Percentiles rank a stretch among this genome's conserved stretches.
Conservation (phyloP, 305 asterid genomes). For the Fraxinus sp. region DNA sequence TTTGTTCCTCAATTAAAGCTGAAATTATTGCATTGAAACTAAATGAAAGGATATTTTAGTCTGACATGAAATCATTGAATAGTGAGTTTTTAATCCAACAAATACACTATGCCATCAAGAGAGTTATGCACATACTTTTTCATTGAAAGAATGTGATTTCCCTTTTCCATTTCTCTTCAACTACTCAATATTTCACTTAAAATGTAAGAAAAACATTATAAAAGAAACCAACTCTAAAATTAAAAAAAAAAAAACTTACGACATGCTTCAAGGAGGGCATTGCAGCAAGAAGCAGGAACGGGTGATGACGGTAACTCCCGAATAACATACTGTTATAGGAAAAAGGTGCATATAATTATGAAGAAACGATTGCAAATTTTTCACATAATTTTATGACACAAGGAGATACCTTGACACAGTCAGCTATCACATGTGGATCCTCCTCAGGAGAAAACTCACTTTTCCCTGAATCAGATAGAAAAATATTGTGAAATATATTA, state of each 20-base stretch:
- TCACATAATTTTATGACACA: slow-evolving; percentile 23
- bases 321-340: slow-evolving; percentile 68
- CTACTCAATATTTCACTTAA: slow-evolving; percentile 9
- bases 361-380: slow-evolving; percentile 1
- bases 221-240: not conserved
- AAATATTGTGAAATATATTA: slow-evolving; percentile 17
- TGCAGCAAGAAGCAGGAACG: slow-evolving; percentile 99
- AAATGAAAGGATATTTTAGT: not conserved
- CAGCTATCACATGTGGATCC: slow-evolving; percentile 97
- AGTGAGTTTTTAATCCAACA: not conserved
- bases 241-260: slow-evolving; percentile 49
- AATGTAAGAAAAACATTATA: slow-evolving; percentile 3
- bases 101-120: slow-evolving; percentile 10
- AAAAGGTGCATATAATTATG: slow-evolving; percentile 27
- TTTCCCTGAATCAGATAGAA: slow-evolving; percentile 60
- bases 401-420: slow-evolving; percentile 85
- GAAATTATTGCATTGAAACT: not conserved
- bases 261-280: slow-evolving; percentile 91
- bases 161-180: slow-evolving; percentile 1
- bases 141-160: slow-evolving; percentile 8
- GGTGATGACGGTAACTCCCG: slow-evolving; percentile 99
- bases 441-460: slow-evolving; percentile 74
- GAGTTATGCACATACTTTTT: slow-evolving; percentile 14
- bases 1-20: not conserved
- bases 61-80: not conserved